Percentiles rank a stretch among this genome's conserved stretches.
phyloP scores from a whole-genome alignment of 176 grass and related monocot genomes.

The Avena eriantha region DNA sequence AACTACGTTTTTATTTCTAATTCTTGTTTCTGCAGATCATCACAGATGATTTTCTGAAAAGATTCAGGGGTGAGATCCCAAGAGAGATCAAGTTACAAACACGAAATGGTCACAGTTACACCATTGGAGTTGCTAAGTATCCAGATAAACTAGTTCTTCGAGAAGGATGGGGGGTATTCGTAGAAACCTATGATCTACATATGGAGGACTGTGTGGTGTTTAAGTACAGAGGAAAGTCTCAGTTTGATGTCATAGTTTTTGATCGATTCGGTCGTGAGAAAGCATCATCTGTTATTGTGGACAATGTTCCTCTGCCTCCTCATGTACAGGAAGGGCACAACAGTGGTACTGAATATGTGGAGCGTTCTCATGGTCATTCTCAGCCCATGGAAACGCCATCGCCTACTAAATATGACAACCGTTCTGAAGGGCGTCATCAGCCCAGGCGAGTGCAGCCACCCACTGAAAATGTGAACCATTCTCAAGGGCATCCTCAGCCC shows the following conservation, averaged over 20 bases:
- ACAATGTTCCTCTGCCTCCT: background rate
- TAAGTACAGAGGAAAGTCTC: slow-evolving; percentile 11
- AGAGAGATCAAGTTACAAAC: slow-evolving; percentile 17
- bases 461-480: background rate
- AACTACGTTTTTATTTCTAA: background rate
- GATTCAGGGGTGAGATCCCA: slow-evolving; percentile 22
- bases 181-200: slow-evolving; percentile 10
- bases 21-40: slow-evolving; percentile 6
- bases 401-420: background rate
- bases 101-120: slow-evolving; percentile 26
- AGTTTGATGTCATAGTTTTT: slow-evolving; percentile 30
- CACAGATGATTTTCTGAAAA: slow-evolving; percentile 14
- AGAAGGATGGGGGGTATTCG: background rate
- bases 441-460: background rate
- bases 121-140: slow-evolving; percentile 12
- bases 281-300: slow-evolving; percentile 23
- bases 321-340: background rate
- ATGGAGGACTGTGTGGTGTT: slow-evolving; percentile 9
- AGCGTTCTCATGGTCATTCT: slow-evolving; percentile 21
- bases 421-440: slow-evolving; percentile 1
- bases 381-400: background rate
- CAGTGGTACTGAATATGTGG: slow-evolving; percentile 1
- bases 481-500: background rate
- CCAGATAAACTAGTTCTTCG: slow-evolving; percentile 28
- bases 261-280: background rate